Base-by-base conservation (phyloP, 2,329 filamentous ascomycete species). In the Penicillium sp. region DNA sequence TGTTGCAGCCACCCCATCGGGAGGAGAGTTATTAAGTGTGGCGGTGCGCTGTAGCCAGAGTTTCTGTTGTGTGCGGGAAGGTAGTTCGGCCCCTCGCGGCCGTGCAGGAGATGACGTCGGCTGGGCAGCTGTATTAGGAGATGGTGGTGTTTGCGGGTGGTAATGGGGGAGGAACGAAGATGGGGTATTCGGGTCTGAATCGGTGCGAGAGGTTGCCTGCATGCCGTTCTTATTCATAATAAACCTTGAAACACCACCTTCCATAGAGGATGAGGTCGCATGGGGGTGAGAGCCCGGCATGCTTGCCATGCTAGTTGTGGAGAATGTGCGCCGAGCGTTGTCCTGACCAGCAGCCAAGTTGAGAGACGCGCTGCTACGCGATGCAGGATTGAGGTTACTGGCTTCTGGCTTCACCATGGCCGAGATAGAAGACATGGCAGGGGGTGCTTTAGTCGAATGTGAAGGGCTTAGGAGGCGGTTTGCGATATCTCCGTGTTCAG, bases 381-480 rank as follows among this genome's bases (percentile, higher is more conserved):
- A 65, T 49, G 66, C 51, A 27, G 65, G 57, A 58, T 71, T 63
- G 33, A 64, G 56, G 57, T 70, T 63, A 35, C 67, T 54, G 27
- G 62, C 59, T 31, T 64, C 59, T 4, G 72, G 70, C 35, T 68
- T 71, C 4, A 68, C 73, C 40, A 69, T 70, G 12, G 72, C 74
- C n/a, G 72, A 75, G 18, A 76, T 67, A 5, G 74, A 75, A 28
- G 74, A 75, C 69, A 76, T 74, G 31, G 74, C 68, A n/a, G 74
- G 74, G 4, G 73, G 72, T 9, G 71, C 73, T 59, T 70, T 73
- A 33, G 70, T 70, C 13, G 71, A 68, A 54, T 69, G 70, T 6
- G 70, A 69, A 31, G 69, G 68, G 33, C 60, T 68, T 14, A 73
- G 52, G 12, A 73, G 56, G 28, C 70, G 70, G 40, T 57, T 60